These are phyloP conservation scores for Cryptococcus jaspeensis DNA, from an alignment of 1,284 basidiomycete genomes.

Conservation along the genomic window DNA sequence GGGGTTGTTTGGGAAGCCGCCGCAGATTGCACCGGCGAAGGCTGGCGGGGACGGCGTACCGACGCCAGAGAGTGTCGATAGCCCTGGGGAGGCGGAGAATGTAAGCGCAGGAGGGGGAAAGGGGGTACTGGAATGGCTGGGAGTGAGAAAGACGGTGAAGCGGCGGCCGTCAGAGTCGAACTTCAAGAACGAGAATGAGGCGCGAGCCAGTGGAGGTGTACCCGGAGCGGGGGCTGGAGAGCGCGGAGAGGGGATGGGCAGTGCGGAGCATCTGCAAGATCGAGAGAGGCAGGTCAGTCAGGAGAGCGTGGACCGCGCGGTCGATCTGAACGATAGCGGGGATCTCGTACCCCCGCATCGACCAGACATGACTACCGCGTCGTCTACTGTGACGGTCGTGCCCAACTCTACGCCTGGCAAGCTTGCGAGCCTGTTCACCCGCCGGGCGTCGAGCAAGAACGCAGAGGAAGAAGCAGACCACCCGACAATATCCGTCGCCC, in stretches of 20 bases:
- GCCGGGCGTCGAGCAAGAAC: slow-evolving; percentile 18
- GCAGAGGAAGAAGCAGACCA: slow-evolving; percentile 8
- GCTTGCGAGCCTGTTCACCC: slow-evolving; percentile 19
- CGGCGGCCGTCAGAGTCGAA: slow-evolving; percentile 34
- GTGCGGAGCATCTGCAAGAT: not conserved
- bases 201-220: not conserved
- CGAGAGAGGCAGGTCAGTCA: slow-evolving; percentile 2
- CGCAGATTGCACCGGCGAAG: slow-evolving; percentile 3
- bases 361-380: slow-evolving; percentile 4
- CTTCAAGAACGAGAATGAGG: slow-evolving; percentile 9
- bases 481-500: slow-evolving; percentile 1
- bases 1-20: slow-evolving; percentile 31
- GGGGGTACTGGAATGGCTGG: slow-evolving; percentile 44
- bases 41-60: not conserved
- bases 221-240: not conserved
- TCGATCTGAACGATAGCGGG: not conserved
- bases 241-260: not conserved
- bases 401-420: slow-evolving; percentile 11
- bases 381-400: slow-evolving; percentile 16
- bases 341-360: slow-evolving; percentile 4
- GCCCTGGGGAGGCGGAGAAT: not conserved
- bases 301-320: slow-evolving; percentile 9
- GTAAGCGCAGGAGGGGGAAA: slow-evolving; percentile 12
- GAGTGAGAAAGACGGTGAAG: slow-evolving; percentile 36
- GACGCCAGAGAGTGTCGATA: slow-evolving; percentile 16